Evolutionary conservation across 164 flowering plant genomes (phyloP).

Genomic region (Sedum album): DNA sequence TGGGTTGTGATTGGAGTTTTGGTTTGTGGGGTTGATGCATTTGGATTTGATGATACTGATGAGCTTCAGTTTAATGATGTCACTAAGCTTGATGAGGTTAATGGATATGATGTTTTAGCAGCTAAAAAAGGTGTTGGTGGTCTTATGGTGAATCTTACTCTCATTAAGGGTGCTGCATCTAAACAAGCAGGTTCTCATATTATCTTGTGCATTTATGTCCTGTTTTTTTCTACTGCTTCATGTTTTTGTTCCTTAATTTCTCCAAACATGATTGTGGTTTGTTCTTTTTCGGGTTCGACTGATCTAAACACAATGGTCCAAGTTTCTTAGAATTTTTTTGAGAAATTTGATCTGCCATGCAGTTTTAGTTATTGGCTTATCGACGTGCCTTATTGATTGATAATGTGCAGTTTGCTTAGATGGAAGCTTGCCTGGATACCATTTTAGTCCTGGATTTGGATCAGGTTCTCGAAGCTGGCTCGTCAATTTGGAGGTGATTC

Average conservation of each 20-base stretch:
- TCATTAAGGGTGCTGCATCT: neutral
- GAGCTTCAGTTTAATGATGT: neutral
- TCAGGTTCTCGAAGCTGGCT: constrained; percentile 36
- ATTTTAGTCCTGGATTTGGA: constrained; percentile 27
- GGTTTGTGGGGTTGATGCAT: neutral
- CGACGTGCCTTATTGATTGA: neutral
- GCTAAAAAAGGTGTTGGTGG: neutral
- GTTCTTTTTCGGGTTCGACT: too few relatives aligned
- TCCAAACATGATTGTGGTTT: too few relatives aligned
- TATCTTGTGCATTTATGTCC: too few relatives aligned
- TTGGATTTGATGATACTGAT: neutral
- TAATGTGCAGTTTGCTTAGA: constrained; percentile 23
- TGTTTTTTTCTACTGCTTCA: neutral
- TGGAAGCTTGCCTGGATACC: constrained; percentile 34
- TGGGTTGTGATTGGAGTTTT: neutral
- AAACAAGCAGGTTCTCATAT: neutral
- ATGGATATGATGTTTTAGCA: neutral
- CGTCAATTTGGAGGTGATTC: constrained; percentile 28
- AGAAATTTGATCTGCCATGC: too few relatives aligned
- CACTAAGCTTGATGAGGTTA: neutral
- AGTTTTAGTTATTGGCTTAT: too few relatives aligned
- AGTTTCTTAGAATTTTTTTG: too few relatives aligned
- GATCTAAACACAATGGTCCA: too few relatives aligned
- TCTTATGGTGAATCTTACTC: neutral
- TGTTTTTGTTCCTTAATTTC: neutral